Base-by-base conservation (phyloP, 1,284 basidiomycete species). In the Wolfiporia cocos region DNA sequence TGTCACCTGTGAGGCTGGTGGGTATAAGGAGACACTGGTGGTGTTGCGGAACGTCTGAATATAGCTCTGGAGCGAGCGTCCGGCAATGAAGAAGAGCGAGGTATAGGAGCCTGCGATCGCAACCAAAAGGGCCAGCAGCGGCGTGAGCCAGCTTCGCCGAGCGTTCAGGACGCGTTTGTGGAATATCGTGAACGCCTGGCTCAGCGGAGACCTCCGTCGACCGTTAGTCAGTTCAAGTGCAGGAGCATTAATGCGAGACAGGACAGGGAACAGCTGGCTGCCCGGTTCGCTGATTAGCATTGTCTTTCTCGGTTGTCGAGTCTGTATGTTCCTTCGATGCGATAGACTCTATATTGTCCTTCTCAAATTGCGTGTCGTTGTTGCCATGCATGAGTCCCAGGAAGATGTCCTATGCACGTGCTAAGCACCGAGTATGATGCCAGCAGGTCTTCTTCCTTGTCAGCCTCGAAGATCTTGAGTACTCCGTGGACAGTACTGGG, bases 331-430 rank as follows among this genome's bases (percentile, higher is more conserved):
- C n/a, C n/a, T n/a, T n/a, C n/a, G n/a, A n/a, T n/a, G n/a, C n/a
- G n/a, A n/a, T n/a, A n/a, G 9, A n/a, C n/a, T 29, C 28, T 35
- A 34, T 11, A n/a, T 45, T 45, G 4, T 50, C 48, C 17, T 36
- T 45, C 9, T 41, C 41, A 33, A 53, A 51, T 31, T 48, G 42
- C n/a, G 41, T 43, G 6, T 31, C 47, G 24, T 49, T 61, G 31
- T 77, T 66, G 23, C 69, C 64, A 40, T 70, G 64, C 79, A 86
- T 87, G 23, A 91, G 63, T 34, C 74, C 70, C 6, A 91, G 67
- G 65, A 91, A 91, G 31, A 91, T 83, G 43, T 87, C 83, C 54
- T 90, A 91, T 82, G 4, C 83, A 79, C 1, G 86, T 81, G 2
- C 81, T 80, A 17, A 81, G 64, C 7, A 89, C 69, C 38, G 88